Base-by-base conservation (phyloP, 495 filamentous ascomycete genomes). In the Daldinia decipiens region DNA sequence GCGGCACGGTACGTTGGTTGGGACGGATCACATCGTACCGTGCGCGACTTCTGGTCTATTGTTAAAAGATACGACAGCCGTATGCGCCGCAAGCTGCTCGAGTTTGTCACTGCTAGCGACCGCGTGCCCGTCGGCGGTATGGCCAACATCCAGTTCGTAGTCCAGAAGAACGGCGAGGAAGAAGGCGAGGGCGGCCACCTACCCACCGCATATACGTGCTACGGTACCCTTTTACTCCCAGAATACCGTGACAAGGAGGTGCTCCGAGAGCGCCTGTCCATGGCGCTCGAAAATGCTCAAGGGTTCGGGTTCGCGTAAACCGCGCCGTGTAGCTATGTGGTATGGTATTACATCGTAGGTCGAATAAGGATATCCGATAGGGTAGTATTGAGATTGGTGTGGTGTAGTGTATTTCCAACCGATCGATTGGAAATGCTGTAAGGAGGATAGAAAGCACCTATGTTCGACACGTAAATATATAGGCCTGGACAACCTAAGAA, bases 101-200 rank as follows among this genome's bases (percentile, higher is more conserved):
- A 98, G 77, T 99, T 99, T 70, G 94, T 98, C 24, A 99, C 95
- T 24, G 93, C 94, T 4, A 94, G 90, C 77, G 94, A 97, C 77
- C 88, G 95, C 8, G 84, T 98, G 5, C 95, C 95, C 0, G 91
- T 97, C 1, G 92, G 90, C 39, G 95, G 95, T 11, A 86, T 92
- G 65, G 83, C 85, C 65, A 92, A 89, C 66, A 82, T 98, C 52
- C 87, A 89, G 80, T 98, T 99, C 78, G 86, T 90, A 34, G 83
- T 99, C 32, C 89, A 94, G 80, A 90, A 87, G 69, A 93, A 93
- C 76, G 93, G 92, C 8, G 86, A 86, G 51, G 88, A 88, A 60
- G 86, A 90, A 66, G 80, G 82, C 52, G 77, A 76, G 2, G 51
- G 60, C 7, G 79, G 78, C 67, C 84, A 88, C 70, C 80, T 98